phyloP scores from a whole-genome alignment of 768 basidiomycete genomes.

The Asterophora parasitica region DNA sequence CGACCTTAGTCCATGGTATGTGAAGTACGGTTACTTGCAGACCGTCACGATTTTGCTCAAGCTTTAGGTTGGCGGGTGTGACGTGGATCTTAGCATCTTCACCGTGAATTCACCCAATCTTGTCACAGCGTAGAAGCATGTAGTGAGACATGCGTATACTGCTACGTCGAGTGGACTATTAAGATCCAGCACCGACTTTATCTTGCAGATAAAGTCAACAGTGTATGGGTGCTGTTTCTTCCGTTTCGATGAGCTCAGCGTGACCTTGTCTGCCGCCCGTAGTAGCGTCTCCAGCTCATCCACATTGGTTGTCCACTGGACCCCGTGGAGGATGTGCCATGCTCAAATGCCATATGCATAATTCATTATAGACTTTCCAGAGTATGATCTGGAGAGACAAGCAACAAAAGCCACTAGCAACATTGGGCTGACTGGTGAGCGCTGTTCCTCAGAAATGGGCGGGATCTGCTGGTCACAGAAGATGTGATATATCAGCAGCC shows the following conservation, averaged over 20 bases:
- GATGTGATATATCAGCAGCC: too few species aligned
- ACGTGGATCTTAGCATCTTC: background rate
- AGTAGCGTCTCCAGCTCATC: constrained; percentile 16
- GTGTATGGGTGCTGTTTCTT: constrained; percentile 28
- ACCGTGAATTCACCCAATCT: background rate
- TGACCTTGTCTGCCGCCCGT: constrained; percentile 21
- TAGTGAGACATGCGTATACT: background rate
- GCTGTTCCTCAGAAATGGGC: constrained; percentile 22
- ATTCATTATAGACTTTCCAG: constrained; percentile 29
- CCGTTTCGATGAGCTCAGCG: constrained; percentile 26
- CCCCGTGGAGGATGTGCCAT: constrained; percentile 43
- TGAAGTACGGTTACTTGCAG: background rate
- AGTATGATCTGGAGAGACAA: constrained; percentile 26
- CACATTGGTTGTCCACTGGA: constrained; percentile 18
- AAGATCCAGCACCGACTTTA: background rate
- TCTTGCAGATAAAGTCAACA: background rate
- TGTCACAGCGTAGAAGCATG: background rate
- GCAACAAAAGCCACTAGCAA: constrained; percentile 29
- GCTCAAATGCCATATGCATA: constrained; percentile 34
- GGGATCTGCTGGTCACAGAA: too few species aligned
- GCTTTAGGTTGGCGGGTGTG: background rate
- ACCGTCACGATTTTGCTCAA: background rate
- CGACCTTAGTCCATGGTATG: background rate
- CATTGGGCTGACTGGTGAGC: constrained; percentile 21
- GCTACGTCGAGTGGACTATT: background rate